These are phyloP conservation scores for Fraxinus angustifolia DNA, from an alignment of 305 asterid genomes.

Conservation along the genomic window DNA sequence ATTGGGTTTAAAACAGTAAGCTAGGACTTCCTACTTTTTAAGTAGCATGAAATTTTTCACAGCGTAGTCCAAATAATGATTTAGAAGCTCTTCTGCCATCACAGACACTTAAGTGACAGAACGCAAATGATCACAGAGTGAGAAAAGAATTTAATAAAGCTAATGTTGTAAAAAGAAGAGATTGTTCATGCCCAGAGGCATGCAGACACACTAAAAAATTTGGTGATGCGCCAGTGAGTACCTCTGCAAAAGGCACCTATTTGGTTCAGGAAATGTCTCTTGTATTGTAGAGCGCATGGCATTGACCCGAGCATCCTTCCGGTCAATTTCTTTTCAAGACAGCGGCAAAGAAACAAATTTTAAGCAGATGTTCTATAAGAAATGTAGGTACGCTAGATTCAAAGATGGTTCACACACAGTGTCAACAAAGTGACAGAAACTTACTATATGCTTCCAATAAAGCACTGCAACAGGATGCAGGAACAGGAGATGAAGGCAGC, in stretches of 20 bases:
- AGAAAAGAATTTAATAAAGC: background rate
- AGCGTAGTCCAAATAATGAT: background rate
- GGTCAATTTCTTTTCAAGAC: slow-evolving; percentile 62
- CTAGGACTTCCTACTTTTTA: background rate
- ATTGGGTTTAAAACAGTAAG: background rate
- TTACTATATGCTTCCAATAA: slow-evolving; percentile 91
- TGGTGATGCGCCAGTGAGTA: slow-evolving; percentile 28
- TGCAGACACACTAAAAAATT: slow-evolving; percentile 3
- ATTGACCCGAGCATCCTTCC: slow-evolving; percentile 75
- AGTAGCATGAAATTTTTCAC: background rate
- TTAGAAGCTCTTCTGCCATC: background rate
- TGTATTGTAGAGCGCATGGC: slow-evolving; percentile 79
- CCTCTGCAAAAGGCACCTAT: slow-evolving; percentile 94
- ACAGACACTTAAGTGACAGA: slow-evolving; percentile 3
- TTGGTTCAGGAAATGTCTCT: slow-evolving; percentile 97
- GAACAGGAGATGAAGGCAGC: slow-evolving; percentile 99
- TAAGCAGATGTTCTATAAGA: background rate
- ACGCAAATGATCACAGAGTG: slow-evolving; percentile 8
- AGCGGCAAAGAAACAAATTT: slow-evolving; percentile 25
- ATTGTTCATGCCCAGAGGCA: background rate
- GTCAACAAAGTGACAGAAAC: slow-evolving; percentile 23
- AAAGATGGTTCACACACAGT: slow-evolving; percentile 18
- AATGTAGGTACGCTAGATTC: slow-evolving; percentile 16
- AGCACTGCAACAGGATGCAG: slow-evolving; percentile 95
- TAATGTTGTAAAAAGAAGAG: slow-evolving; percentile 9